phyloP scores from a whole-genome alignment of 257 asterid species.

The Thymus quinquecostatus region DNA sequence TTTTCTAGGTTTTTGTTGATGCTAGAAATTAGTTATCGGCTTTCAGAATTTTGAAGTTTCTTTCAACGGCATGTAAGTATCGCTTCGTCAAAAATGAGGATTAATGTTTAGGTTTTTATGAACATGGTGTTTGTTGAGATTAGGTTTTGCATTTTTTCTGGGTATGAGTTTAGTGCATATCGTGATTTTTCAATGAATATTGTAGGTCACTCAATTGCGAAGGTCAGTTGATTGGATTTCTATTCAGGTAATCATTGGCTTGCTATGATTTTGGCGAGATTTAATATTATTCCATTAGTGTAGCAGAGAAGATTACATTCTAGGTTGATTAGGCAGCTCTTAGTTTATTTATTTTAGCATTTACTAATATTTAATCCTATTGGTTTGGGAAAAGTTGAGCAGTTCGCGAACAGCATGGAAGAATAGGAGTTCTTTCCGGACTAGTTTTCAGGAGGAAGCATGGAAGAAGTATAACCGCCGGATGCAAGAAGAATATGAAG shows the following conservation, averaged over 20 bases:
- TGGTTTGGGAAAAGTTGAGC: slow-evolving; percentile 65
- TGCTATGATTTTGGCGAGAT: slow-evolving; percentile 18
- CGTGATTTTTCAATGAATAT: slow-evolving; percentile 23
- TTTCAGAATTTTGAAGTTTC: slow-evolving; percentile 7
- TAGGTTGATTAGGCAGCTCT: background rate
- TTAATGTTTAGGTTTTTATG: background rate
- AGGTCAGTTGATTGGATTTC: slow-evolving; percentile 67
- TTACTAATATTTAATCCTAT: slow-evolving; percentile 43
- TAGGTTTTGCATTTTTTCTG: background rate
- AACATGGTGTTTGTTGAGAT: background rate
- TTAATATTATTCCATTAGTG: slow-evolving; percentile 6
- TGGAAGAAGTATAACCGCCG: slow-evolving; percentile 81
- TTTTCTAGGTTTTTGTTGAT: background rate
- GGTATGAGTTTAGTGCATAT: background rate
- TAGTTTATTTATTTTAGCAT: slow-evolving; percentile 24
- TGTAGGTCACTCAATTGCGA: slow-evolving; percentile 70
- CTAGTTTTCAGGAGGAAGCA: slow-evolving; percentile 74
- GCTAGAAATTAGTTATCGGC: slow-evolving; percentile 5
- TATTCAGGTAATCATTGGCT: slow-evolving; percentile 57
- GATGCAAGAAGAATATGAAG: slow-evolving; percentile 94
- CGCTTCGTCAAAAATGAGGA: background rate
- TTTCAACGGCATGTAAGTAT: background rate
- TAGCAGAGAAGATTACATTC: slow-evolving; percentile 8
- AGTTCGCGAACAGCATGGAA: slow-evolving; percentile 70
- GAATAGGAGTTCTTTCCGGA: slow-evolving; percentile 58